Base-by-base conservation (phyloP, 495 filamentous ascomycete species). In the Tuber melanosporum region DNA sequence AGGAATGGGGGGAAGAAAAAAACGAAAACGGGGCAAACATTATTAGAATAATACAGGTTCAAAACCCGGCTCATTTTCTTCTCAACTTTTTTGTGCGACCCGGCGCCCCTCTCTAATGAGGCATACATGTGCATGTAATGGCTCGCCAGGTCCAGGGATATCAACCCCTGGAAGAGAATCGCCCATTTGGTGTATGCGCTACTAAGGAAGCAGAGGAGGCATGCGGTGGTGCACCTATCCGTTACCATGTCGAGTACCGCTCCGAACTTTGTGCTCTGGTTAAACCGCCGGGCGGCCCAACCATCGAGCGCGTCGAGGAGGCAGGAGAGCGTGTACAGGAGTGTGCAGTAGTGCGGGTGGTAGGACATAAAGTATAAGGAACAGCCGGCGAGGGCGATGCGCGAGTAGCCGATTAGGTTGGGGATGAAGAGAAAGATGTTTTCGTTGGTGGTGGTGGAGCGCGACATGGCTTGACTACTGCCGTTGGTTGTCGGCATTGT, bases 341-440 rank as follows among this genome's bases (percentile, higher is more conserved):
- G 80, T 71, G 92, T 93, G 86, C 95, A 98, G 41, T 94, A 97
- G 82, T 95, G 90, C 2, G 95, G 95, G 84, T 99, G 95, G 45
- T 98, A 88, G 41, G 94, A 94, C 95, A 98, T 98, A 87, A 97
- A 99, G 87, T 97, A 98, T 77, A 99, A 91, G 74, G 94, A 97
- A 43, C 92, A 93, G 78, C 97, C 86, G 76, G 95, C 92, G 76
- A 99, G 90, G 79, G 97, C 86, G 82, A 98, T 91, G 78, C 95
- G 92, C 76, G 87, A 89, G 86, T 98, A 98, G 79, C 95, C 95
- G 80, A 98, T 98, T 20, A 98, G 85, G 80, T 99, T 99, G 7
- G 95, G 95, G 79, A 89, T 90, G 86, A 98, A 98, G 32, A 97
- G 83, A 81, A 97, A 99, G 73, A 99, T 92, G 85, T 97, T 98